Base-by-base conservation (phyloP, 192 early-diverging fungal genomes). In the Coemansia sp. region DNA sequence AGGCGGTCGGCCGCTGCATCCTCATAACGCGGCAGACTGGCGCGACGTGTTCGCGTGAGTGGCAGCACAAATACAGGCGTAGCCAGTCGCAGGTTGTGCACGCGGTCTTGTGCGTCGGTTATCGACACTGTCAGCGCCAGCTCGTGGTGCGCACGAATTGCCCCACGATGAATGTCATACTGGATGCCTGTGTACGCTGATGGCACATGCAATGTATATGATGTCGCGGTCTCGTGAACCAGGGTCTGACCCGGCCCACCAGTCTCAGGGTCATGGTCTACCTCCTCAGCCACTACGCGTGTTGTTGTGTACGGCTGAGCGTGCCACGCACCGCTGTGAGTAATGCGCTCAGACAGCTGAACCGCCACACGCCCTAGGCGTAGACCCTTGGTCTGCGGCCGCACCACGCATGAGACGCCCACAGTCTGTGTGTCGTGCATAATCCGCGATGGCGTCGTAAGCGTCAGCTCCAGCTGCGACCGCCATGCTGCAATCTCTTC, bases 311-410 rank as follows among this genome's bases (percentile, higher is more conserved):
- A 57, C 19, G 67, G 57, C 19, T 70, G 61, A 51, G 65, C 34
- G 68, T 47, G 40, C 71, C 64, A 20, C 22, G 56, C 17, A 57
- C 55, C n/a, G 59, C 57, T 6, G 58, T 67, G 21, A 52, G 60
- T 44, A 40, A 67, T 26, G 31, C 56, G 56, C 55, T 80, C 77
- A 57, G 67, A 65, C 37, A 80, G 52, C 26, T 80, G 66, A 51
- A 80, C 73, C 1, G 67, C 68, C 12, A 63, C 68, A 22, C 71
- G 64, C 48, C 73, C 62, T 54, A 80, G 38, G 5, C 77, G 68
- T 58, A 80, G 49, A 22, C 77, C 77, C 59, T 80, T 80, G 60
- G 50, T 26, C 48, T 68, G 64, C 9, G 77, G 77, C 5, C 77
- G 68, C 11, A 80, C 37, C 1, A 71, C 59, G 53, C 77, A 71